Evolutionary conservation across 108 stramenopile genomes (phyloP), one percentile per base, ranked within the genome.

Genomic region (Pseudonitzschia multistriata): DNA sequence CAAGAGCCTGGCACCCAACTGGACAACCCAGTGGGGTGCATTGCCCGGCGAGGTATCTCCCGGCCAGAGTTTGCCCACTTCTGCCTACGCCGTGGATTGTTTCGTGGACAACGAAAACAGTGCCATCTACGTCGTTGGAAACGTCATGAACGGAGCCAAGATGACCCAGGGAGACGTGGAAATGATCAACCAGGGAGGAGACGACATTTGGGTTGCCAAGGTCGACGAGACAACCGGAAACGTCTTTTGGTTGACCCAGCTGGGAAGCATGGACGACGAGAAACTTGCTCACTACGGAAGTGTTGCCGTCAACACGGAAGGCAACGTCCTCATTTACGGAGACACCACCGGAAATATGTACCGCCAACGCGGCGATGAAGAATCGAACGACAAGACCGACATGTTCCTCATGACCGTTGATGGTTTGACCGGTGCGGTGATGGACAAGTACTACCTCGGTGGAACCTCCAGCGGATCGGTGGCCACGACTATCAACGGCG

Each of bases 311-410:
- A 73, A 80, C 45, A 42, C 30, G n/a, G 33, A 69, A 30, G 82
- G 78, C 15, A 69, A 83, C 60, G 83, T 72, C 42, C 48, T 83
- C 39, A 33, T 83, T 1, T 68, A 67, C 40, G 83, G 83, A 6
- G 74, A 77, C 45, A 83, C 83, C 5, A 53, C 34, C 15, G 79
- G 79, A 57, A 35, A 35, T n/a, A 49, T 83, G 25, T 71, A 71
- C 35, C 83, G 83, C 1, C 34, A 34, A 4, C 71, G 74, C 25
- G 39, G 48, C 24, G 52, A 3, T n/a, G 6, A 13, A 5, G 57
- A 59, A 59, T n/a, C 29, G 5, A n/a, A 25, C 3, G 34, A n/a
- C 4, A 35, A 3, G 3, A 48, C 65, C 34, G 74, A 76, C 34
- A 36, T 76, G 28, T 69, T 76, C 33, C 28, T 64, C 48, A 70